Percentiles rank a stretch among this genome's conserved stretches.
Conservation (phyloP, 1,139 yeast genomes). For the Zhuliangozyma blackwelliae region DNA sequence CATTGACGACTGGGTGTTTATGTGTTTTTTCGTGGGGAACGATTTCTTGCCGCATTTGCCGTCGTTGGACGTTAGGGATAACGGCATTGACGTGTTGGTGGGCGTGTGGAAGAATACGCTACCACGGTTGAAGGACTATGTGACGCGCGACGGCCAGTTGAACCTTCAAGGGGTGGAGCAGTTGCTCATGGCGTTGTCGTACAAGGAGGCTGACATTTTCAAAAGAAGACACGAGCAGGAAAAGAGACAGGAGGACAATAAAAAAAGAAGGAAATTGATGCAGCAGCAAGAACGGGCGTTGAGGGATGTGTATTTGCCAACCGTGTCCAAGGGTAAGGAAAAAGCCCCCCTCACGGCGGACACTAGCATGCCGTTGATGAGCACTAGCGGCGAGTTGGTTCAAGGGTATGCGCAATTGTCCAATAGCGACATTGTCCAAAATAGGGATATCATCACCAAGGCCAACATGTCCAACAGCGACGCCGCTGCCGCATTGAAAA, state of each 20-base stretch:
- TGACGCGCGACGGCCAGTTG: constrained; percentile 86
- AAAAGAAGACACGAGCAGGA: constrained; percentile 65
- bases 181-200: constrained; percentile 60
- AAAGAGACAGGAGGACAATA: constrained; percentile 57
- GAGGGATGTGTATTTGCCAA: constrained; percentile 30
- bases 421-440: constrained; percentile 69
- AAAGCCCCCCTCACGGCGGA: constrained; percentile 72
- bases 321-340: constrained; percentile 61
- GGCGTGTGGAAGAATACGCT: constrained; percentile 77
- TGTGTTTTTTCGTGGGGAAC: constrained; percentile 98
- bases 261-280: constrained; percentile 52
- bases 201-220: constrained; percentile 79
- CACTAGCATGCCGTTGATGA: constrained; percentile 72
- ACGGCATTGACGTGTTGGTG: constrained; percentile 79
- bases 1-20: constrained; percentile 97
- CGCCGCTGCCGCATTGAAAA: constrained; percentile 65
- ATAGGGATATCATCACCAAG: constrained; percentile 61
- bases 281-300: constrained; percentile 39
- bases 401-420: constrained; percentile 62
- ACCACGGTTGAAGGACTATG: constrained; percentile 65
- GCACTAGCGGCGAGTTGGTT: constrained; percentile 62
- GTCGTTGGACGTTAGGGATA: constrained; percentile 89
- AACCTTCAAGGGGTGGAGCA: constrained; percentile 73
- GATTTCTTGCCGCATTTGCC: constrained; percentile 98
- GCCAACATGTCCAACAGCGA: constrained; percentile 73